Evolutionary conservation across 805 yeast species (phyloP).

Genomic region (Aciculoconidium aculeatum): DNA sequence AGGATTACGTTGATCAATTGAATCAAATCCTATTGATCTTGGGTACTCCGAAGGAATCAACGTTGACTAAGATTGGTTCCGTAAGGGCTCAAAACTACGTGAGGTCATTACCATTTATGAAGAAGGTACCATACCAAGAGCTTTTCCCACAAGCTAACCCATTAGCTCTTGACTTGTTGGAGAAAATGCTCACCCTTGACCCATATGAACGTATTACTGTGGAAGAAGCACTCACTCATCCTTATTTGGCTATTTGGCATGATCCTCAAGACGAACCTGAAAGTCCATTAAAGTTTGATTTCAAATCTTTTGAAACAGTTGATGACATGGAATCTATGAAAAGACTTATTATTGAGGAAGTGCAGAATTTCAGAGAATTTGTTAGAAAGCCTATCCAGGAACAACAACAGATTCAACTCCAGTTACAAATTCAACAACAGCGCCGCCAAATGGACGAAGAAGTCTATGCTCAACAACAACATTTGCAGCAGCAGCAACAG

Average conservation of each 20-base stretch:
- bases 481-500: slow-evolving; percentile 14
- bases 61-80: slow-evolving; percentile 55
- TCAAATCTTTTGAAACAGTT: slow-evolving; percentile 72
- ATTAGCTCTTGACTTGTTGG: slow-evolving; percentile 65
- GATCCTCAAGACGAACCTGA: slow-evolving; percentile 82
- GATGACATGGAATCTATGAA: slow-evolving; percentile 75
- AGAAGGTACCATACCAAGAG: slow-evolving; percentile 63
- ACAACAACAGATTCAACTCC: slow-evolving; percentile 38
- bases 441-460: slow-evolving; percentile 21
- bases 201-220: slow-evolving; percentile 82
- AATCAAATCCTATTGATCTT: slow-evolving; percentile 79
- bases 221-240: slow-evolving; percentile 83
- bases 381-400: slow-evolving; percentile 71
- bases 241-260: slow-evolving; percentile 82
- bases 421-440: slow-evolving; percentile 22
- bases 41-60: slow-evolving; percentile 77
- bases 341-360: slow-evolving; percentile 75
- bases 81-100: slow-evolving; percentile 89
- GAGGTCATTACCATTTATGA: slow-evolving; percentile 76
- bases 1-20: slow-evolving; percentile 92
- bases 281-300: slow-evolving; percentile 77
- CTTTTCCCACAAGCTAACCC: slow-evolving; percentile 86
- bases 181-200: slow-evolving; percentile 77
- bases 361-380: slow-evolving; percentile 66
- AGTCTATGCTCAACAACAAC: slow-evolving; percentile 15